Conservation (phyloP, 106 monocot genomes). For the Ottelia alismoides region DNA sequence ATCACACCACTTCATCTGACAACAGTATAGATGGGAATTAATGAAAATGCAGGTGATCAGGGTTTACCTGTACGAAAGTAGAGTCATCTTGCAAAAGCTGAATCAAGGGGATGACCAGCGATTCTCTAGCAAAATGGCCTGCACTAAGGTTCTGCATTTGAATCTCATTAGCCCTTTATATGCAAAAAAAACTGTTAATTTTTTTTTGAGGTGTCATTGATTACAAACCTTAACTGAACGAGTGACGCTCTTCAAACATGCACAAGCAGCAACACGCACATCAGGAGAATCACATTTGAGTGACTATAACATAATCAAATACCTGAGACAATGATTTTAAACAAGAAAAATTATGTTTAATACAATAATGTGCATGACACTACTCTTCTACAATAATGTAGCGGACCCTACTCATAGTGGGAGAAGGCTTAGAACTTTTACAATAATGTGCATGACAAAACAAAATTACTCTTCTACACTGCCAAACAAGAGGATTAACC, state of each 20-base stretch:
- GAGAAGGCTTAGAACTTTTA: no score
- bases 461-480: no score
- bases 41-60: no score
- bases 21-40: no score
- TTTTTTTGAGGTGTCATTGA: background rate
- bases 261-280: constrained; percentile 64
- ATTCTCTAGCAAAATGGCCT: constrained; percentile 47
- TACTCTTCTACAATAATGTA: no score
- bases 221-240: constrained; percentile 75
- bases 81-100: constrained; percentile 57
- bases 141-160: constrained; percentile 69
- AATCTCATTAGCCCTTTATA: constrained; percentile 16
- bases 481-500: no score
- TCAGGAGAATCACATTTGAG: constrained; percentile 52
- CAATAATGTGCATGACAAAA: no score
- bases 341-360: no score
- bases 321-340: no score
- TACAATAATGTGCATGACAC: no score
- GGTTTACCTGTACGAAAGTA: constrained; percentile 77
- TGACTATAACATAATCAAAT: constrained; percentile 32
- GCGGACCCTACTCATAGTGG: no score
- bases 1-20: no score
- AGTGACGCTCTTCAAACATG: constrained; percentile 68
- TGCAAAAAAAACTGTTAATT: background rate
- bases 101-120: constrained; percentile 39